Conservation (phyloP, 495 filamentous ascomycete genomes). For the Penicillium silybi region DNA sequence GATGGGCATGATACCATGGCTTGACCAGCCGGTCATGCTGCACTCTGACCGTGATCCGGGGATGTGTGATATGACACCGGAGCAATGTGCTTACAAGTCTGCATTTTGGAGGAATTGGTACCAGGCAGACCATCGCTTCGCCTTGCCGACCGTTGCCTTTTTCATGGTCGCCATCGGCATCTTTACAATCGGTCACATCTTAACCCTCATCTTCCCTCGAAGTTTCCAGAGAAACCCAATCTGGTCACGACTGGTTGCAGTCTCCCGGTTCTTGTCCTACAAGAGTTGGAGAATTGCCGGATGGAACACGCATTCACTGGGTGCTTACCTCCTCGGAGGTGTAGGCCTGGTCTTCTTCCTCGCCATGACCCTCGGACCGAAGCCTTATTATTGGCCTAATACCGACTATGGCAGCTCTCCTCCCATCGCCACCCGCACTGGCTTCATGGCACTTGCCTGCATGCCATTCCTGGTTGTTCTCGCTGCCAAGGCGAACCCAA, state of each 20-base stretch:
- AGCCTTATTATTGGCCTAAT: slow-evolving; percentile 58
- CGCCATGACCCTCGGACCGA: slow-evolving; percentile 47
- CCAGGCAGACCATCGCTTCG: slow-evolving; percentile 50
- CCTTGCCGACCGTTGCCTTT: slow-evolving; percentile 47
- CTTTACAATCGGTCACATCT: slow-evolving; percentile 39
- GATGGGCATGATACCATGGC: slow-evolving; percentile 33
- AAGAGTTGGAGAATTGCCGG: slow-evolving; percentile 31
- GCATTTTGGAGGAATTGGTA: slow-evolving; percentile 51
- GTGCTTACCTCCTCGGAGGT: slow-evolving; percentile 34
- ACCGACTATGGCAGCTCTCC: slow-evolving; percentile 46
- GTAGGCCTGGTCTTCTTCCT: slow-evolving; percentile 45
- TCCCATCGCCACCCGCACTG: slow-evolving; percentile 48
- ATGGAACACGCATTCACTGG: slow-evolving; percentile 44
- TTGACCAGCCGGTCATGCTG: slow-evolving; percentile 46
- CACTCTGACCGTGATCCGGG: slow-evolving; percentile 40
- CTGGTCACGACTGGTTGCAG: slow-evolving; percentile 24
- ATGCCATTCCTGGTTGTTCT: slow-evolving; percentile 47
- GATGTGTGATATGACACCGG: slow-evolving; percentile 42
- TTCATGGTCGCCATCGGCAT: slow-evolving; percentile 43
- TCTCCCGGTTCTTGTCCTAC: slow-evolving; percentile 38
- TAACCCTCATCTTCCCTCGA: slow-evolving; percentile 17
- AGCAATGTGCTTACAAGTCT: slow-evolving; percentile 44
- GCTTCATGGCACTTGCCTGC: slow-evolving; percentile 49
- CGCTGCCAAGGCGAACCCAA: slow-evolving; percentile 36
- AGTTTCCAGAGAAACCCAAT: slow-evolving; percentile 11